Base-by-base conservation (phyloP, 495 filamentous ascomycete genomes). In the Penicillium antarcticum region DNA sequence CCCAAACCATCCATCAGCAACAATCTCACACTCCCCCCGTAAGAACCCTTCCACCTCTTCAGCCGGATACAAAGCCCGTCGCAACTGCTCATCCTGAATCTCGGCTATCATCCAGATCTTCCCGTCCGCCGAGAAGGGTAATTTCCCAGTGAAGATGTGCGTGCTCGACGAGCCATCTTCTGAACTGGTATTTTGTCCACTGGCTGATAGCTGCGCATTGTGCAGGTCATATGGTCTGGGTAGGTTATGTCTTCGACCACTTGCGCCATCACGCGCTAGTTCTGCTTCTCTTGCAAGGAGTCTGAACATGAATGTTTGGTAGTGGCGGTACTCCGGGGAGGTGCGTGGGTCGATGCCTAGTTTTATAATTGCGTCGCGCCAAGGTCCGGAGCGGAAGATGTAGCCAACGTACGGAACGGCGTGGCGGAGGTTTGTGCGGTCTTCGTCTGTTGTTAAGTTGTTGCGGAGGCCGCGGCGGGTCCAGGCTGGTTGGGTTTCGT, bases 61-160 rank as follows among this genome's bases (percentile, higher is more conserved):
- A 42, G 55, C 41, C 16, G 51, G 63, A 43, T 64, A 69, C 40
- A 73, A 50, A 14, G 69, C 40, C 0, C 38, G 23, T 24, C 19
- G 17, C 2, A 69, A 55, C 51, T 55, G 63, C 51, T 56, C 16
- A 92, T 97, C 92, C 0, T 80, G 83, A 49, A 98, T 86, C 65
- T 98, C 94, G 70, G 92, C 95, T 26, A 92, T 77, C 75, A 97
- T 94, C 86, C 89, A 98, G 50, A 91, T 83, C 40, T 91, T 88
- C 2, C 91, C 91, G 60, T 94, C 89, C 5, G 75, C 71, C 9
- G 78, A 77, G 23, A 91, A 72, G 0, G 73, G 74, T 3, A 63
- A 70, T 36, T 80, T 66, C 33, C 94, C 92, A 40, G 92, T 87
- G 67, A 96, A 98, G 14, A 92, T 65, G 69, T 97, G 94, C 33